phyloP scores from a whole-genome alignment of 768 basidiomycete species.

The Trichaptum fuscoviolaceum region DNA sequence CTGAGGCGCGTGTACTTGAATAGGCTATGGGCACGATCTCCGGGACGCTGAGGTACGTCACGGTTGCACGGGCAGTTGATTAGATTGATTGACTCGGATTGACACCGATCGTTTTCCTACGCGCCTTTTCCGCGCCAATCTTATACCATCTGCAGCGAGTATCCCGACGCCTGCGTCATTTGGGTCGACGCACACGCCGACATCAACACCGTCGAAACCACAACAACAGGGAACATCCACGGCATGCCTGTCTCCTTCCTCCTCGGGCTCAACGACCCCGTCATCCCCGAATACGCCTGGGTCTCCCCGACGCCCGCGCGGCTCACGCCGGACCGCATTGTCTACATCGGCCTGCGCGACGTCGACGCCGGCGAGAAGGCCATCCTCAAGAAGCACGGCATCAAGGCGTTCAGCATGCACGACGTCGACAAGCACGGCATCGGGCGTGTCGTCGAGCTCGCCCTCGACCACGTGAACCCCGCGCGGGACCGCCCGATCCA shows the following conservation, averaged over 20 bases:
- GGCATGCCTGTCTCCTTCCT: slow-evolving; percentile 98
- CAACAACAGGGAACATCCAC: slow-evolving; percentile 82
- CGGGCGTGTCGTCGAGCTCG: slow-evolving; percentile 94
- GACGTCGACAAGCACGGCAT: slow-evolving; percentile 84
- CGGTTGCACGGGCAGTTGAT: background rate
- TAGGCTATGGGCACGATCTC: slow-evolving; percentile 92
- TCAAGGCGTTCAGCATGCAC: slow-evolving; percentile 90
- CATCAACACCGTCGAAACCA: slow-evolving; percentile 86
- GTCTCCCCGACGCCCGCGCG: slow-evolving; percentile 40
- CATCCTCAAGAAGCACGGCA: slow-evolving; percentile 78
- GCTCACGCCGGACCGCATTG: slow-evolving; percentile 69
- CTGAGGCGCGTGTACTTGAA: slow-evolving; percentile 15
- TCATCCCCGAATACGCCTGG: slow-evolving; percentile 49
- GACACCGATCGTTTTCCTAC: slow-evolving; percentile 7
- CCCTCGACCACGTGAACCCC: slow-evolving; percentile 90
- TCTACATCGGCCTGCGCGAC: slow-evolving; percentile 97
- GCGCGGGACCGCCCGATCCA: slow-evolving; percentile 82
- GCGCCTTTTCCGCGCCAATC: slow-evolving; percentile 8
- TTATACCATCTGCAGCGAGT: slow-evolving; percentile 36
- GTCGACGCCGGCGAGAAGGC: slow-evolving; percentile 84
- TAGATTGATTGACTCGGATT: background rate
- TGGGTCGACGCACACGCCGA: slow-evolving; percentile 99
- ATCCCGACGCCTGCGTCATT: slow-evolving; percentile 81
- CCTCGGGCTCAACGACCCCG: slow-evolving; percentile 49
- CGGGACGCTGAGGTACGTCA: slow-evolving; percentile 69